Evolutionary conservation across 2,329 filamentous ascomycete genomes (phyloP), one percentile per base, ranked within the genome.

Genomic region (Hypoxylon rubiginosum): DNA sequence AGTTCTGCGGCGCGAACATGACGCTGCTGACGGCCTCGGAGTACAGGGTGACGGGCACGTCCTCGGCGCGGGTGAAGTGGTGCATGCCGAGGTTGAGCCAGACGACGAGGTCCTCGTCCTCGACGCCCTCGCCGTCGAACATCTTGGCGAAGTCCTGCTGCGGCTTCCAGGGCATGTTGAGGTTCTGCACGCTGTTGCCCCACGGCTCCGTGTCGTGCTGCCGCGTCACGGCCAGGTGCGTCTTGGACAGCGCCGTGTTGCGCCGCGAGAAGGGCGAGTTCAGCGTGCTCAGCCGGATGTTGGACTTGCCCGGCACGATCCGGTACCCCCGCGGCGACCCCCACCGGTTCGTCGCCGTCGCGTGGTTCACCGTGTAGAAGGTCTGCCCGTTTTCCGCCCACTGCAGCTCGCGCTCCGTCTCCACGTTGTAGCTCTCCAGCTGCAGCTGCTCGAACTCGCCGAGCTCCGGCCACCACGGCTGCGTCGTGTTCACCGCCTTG

Each of bases 51-150:
- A 75, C 74, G n/a, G 76, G 76, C 1, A 81, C 64, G 54, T 81
- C 79, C 66, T 79, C 78, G 36, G 77, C 76, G 26, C 78, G 77
- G 1, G 82, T 83, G 21, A 84, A 78, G 68, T 86, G 83, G 70
- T 86, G 84, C 74, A 83, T 83, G 48, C 83, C 83, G 8, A 86
- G 74, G 69, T 86, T 86, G 69, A 86, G 81, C 78, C 83, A 86
- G 3, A 84, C 64, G 1, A 85, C 82, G 4, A 81, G 57, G 60
- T 81, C 79, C 64, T 80, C 76, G 49, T 79, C 78, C 24, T 80
- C 79, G 4, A 82, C 61, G 65, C 73, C 72, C 69, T 86, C 83
- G 15, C 74, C 78, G 66, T 86, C 70, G 58, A 84, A 80, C 71
- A 82, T 81, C 52, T 79, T 77, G 52, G 67, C 61, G 63, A 84